These are phyloP conservation scores for Sphaerulina musiva DNA, from an alignment of 2,329 filamentous ascomycete species.

Conservation along the genomic window DNA sequence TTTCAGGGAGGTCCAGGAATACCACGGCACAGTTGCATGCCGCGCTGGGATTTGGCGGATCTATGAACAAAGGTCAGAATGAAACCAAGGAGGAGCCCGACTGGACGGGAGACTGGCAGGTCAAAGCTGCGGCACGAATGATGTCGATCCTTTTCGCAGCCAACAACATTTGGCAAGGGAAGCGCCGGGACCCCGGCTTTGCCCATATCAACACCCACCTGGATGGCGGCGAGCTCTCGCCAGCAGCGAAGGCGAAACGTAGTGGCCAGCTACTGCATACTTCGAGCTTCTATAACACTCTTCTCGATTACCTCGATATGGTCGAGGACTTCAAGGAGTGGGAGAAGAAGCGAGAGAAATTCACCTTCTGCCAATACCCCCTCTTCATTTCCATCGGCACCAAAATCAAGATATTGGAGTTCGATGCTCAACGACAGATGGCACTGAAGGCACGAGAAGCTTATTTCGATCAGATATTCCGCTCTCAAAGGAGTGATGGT, in stretches of 20 bases:
- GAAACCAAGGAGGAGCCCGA: slow-evolving; percentile 47
- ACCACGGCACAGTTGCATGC: slow-evolving; percentile 68
- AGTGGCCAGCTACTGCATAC: slow-evolving; percentile 65
- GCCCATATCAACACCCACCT: slow-evolving; percentile 11
- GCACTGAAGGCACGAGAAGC: slow-evolving; percentile 79
- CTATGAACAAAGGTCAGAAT: slow-evolving; percentile 47
- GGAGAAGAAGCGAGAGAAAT: slow-evolving; percentile 68
- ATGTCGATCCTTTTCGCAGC: slow-evolving; percentile 76
- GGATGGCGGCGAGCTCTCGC: slow-evolving; percentile 30
- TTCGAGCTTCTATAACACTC: slow-evolving; percentile 79
- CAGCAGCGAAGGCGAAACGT: slow-evolving; percentile 21
- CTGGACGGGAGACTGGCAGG: slow-evolving; percentile 84
- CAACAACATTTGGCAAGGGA: slow-evolving; percentile 54
- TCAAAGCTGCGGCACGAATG: slow-evolving; percentile 70
- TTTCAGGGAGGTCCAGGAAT: slow-evolving; percentile 56
- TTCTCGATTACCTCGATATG: slow-evolving; percentile 80
- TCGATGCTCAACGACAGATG: slow-evolving; percentile 86
- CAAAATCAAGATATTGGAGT: slow-evolving; percentile 83
- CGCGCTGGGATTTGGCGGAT: slow-evolving; percentile 55
- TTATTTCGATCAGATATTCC: slow-evolving; percentile 84
- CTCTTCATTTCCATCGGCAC: slow-evolving; percentile 88
- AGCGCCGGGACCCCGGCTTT: slow-evolving; percentile 9
- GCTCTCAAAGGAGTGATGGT: slow-evolving; percentile 59
- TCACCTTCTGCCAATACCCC: slow-evolving; percentile 86
- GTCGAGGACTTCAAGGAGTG: slow-evolving; percentile 81